These are phyloP conservation scores for Takashimella koratensis DNA, from an alignment of 1,284 basidiomycete genomes.

Conservation along the genomic window DNA sequence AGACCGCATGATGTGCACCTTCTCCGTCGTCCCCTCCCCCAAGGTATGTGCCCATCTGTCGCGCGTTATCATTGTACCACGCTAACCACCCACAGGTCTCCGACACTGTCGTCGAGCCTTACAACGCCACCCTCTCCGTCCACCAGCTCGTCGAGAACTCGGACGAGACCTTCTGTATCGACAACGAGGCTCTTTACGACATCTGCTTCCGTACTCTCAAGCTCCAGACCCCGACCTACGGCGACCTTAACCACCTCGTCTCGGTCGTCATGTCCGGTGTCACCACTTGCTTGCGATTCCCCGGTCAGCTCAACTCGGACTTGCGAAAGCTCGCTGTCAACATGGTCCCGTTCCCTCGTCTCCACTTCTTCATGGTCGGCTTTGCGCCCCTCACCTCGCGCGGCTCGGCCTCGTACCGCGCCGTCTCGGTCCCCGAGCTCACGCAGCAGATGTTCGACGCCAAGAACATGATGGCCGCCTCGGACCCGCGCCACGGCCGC, in stretches of 20 bases:
- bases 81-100: constrained; percentile 46
- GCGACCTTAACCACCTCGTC: constrained; percentile 95
- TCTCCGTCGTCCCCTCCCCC: constrained; percentile 60
- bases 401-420: constrained; percentile 88
- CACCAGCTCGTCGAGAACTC: constrained; percentile 63
- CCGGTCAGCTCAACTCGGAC: constrained; percentile 97
- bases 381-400: constrained; percentile 92
- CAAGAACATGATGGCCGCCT: constrained; percentile 95
- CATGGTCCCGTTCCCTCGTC: constrained; percentile 98
- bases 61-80: neutral
- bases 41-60: constrained; percentile 48
- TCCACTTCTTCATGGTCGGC: constrained; percentile 99
- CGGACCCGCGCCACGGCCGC: constrained; percentile 75
- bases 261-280: constrained; percentile 94
- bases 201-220: constrained; percentile 97
- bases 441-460: constrained; percentile 99
- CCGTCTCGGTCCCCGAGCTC: constrained; percentile 91
- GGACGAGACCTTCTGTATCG: constrained; percentile 65
- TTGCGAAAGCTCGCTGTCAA: constrained; percentile 96
- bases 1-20: constrained; percentile 62
- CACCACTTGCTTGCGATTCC: constrained; percentile 61
- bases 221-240: constrained; percentile 88
- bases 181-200: constrained; percentile 97
- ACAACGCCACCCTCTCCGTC: constrained; percentile 60
- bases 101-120: constrained; percentile 61